Conservation (phyloP, 306 rosid genomes). For the Gleditsia sinensis region DNA sequence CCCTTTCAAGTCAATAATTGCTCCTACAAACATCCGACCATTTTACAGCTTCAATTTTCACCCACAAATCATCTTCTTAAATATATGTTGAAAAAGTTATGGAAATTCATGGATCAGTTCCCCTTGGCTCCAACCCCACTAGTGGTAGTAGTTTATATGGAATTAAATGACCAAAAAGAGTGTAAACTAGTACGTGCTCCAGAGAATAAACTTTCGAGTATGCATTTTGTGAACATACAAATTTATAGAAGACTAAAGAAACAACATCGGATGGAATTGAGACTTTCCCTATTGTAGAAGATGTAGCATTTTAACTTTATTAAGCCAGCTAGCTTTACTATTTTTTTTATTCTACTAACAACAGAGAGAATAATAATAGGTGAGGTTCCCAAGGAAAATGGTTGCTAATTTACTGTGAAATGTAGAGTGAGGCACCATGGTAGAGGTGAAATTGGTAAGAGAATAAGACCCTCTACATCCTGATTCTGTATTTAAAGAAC, state of each 20-base stretch:
- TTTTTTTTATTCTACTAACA: constrained; percentile 67
- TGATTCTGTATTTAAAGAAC: constrained; percentile 72
- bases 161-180: constrained; percentile 59
- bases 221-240: constrained; percentile 39
- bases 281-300: constrained; percentile 57
- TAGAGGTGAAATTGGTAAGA: constrained; percentile 43
- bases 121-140: constrained; percentile 47
- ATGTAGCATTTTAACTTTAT: constrained; percentile 58
- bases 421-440: constrained; percentile 67
- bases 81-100: constrained; percentile 45
- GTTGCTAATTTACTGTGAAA: constrained; percentile 45
- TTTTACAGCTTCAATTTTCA: constrained; percentile 62
- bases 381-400: constrained; percentile 48
- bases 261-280: constrained; percentile 57
- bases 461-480: constrained; percentile 55
- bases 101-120: constrained; percentile 42
- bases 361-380: constrained; percentile 58
- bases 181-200: constrained; percentile 60
- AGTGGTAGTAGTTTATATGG: constrained; percentile 59
- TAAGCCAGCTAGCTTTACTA: constrained; percentile 59
- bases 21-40: constrained; percentile 72
- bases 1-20: constrained; percentile 61
- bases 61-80: constrained; percentile 64
- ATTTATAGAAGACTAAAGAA: constrained; percentile 55
- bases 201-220: constrained; percentile 42